phyloP scores from a whole-genome alignment of 75 land plant species.

The Cupressus sempervirens region DNA sequence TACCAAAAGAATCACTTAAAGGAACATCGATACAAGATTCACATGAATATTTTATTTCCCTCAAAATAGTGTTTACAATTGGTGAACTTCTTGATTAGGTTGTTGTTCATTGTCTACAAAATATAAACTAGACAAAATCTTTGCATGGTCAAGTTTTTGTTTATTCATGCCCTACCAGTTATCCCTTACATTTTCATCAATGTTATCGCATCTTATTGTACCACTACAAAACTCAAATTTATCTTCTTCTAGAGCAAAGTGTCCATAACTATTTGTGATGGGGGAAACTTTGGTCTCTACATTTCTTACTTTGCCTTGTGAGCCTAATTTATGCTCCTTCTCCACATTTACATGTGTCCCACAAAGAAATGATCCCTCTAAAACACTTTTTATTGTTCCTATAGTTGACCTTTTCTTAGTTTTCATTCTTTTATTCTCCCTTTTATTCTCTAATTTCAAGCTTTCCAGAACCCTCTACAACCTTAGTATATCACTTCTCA shows the following conservation, averaged over 20 bases:
- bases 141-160: neutral
- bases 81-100: neutral
- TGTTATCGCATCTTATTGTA: neutral
- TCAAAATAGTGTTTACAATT: neutral
- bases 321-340: neutral
- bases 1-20: neutral
- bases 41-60: neutral
- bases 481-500: slow-evolving; percentile 51
- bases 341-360: slow-evolving; percentile 1
- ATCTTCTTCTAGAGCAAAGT: neutral
- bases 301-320: neutral
- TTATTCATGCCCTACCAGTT: neutral
- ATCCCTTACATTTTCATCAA: neutral
- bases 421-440: neutral
- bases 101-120: neutral
- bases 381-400: neutral
- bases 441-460: neutral
- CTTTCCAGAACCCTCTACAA: neutral
- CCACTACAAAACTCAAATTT: neutral
- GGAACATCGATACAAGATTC: neutral
- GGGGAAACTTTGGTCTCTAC: neutral
- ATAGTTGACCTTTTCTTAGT: neutral
- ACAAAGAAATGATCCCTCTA: neutral
- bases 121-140: neutral
- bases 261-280: neutral